Conservation (phyloP, 345 rosid species). For the Gossypium thurberi region DNA sequence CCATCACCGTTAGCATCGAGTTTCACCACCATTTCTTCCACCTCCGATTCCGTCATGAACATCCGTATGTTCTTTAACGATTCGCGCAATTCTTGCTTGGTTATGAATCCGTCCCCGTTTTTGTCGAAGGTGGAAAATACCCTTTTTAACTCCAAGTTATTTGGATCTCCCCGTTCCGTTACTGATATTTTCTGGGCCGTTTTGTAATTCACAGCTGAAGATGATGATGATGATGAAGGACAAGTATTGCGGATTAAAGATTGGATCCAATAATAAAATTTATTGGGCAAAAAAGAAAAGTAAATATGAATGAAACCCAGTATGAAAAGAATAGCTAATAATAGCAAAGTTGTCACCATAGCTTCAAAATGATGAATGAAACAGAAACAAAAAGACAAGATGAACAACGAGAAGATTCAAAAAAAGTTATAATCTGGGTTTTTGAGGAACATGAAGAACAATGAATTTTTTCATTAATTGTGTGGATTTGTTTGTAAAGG, state of each 20-base stretch:
- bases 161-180: background rate
- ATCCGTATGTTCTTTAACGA: constrained; percentile 25
- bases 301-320: constrained; percentile 28
- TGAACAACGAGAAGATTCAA: background rate
- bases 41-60: constrained; percentile 23
- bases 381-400: background rate
- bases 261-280: constrained; percentile 22
- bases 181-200: background rate
- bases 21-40: constrained; percentile 36
- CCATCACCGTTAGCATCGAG: constrained; percentile 54
- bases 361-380: background rate
- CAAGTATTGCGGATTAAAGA: constrained; percentile 9
- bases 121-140: constrained; percentile 43
- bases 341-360: constrained; percentile 25
- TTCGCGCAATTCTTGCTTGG: constrained; percentile 32
- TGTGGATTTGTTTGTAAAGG: no score
- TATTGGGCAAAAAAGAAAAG: constrained; percentile 29
- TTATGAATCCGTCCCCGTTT: constrained; percentile 54
- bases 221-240: background rate
- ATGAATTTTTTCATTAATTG: background rate
- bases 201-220: background rate
- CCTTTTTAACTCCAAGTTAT: constrained; percentile 22
- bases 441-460: background rate
- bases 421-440: background rate
- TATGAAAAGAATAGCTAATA: constrained; percentile 26